These are phyloP conservation scores for Phellopilus nigrolimitatus DNA, from an alignment of 1,284 basidiomycete species.

Conservation along the genomic window DNA sequence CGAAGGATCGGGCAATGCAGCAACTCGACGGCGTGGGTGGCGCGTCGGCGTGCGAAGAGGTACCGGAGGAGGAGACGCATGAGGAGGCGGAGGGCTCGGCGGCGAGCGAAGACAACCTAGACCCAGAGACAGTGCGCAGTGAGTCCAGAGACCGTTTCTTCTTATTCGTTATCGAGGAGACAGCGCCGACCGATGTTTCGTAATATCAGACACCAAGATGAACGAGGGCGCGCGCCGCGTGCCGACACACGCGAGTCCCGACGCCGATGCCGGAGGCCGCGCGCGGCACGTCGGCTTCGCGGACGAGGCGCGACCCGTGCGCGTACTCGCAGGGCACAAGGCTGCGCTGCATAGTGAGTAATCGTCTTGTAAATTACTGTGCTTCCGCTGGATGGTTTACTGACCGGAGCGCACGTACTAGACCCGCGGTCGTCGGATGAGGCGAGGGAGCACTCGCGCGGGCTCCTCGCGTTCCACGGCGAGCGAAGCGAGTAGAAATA, in stretches of 20 bases:
- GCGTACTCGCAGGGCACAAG: slow-evolving; percentile 45
- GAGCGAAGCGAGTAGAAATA: background rate
- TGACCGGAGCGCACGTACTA: slow-evolving; percentile 16
- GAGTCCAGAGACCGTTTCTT: slow-evolving; percentile 25
- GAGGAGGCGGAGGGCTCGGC: slow-evolving; percentile 20
- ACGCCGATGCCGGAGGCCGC: slow-evolving; percentile 30
- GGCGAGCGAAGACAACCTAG: slow-evolving; percentile 4
- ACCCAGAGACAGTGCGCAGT: slow-evolving; percentile 1
- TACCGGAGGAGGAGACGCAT: background rate
- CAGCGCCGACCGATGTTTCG: slow-evolving; percentile 45
- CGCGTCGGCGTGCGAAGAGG: too few species aligned
- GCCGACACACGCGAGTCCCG: slow-evolving; percentile 36
- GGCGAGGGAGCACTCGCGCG: slow-evolving; percentile 42
- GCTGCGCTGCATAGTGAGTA: slow-evolving; percentile 41
- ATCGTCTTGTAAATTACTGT: background rate
- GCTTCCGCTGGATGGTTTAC: background rate
- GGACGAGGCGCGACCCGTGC: slow-evolving; percentile 36
- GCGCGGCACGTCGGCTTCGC: slow-evolving; percentile 22
- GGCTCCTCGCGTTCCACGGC: slow-evolving; percentile 35
- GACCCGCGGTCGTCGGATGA: slow-evolving; percentile 36
- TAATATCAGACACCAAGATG: slow-evolving; percentile 31
- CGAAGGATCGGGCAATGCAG: slow-evolving; percentile 42
- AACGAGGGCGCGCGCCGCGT: slow-evolving; percentile 30
- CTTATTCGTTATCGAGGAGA: slow-evolving; percentile 47
- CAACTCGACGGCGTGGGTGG: slow-evolving; percentile 35